phyloP scores from a whole-genome alignment of 148 eudicot genomes.

The Cornus florida region DNA sequence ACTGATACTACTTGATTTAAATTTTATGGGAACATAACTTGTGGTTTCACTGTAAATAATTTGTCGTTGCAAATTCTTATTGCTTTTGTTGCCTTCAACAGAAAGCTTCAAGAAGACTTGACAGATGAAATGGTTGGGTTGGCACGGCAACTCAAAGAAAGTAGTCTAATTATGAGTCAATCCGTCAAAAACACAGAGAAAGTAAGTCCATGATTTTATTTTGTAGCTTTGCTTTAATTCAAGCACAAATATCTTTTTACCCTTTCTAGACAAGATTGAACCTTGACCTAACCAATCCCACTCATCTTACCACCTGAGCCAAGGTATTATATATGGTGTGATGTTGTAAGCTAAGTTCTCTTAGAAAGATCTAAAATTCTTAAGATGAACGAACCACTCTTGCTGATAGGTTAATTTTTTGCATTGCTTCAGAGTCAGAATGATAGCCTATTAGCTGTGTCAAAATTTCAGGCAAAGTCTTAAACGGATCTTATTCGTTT shows the following conservation, averaged over 20 bases:
- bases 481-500: too few species aligned
- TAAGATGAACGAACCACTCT: background rate
- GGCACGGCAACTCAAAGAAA: conserved; percentile 87
- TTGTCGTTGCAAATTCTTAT: conserved; percentile 4
- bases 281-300: background rate
- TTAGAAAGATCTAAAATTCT: background rate
- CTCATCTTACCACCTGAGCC: background rate
- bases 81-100: conserved; percentile 24
- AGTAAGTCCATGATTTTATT: conserved; percentile 37
- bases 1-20: background rate
- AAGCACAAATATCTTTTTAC: background rate
- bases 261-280: background rate
- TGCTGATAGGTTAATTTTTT: too few species aligned
- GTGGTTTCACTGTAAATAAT: background rate
- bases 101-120: conserved; percentile 96
- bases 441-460: background rate
- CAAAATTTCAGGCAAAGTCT: too few species aligned
- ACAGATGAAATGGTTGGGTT: conserved; percentile 95
- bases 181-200: conserved; percentile 83
- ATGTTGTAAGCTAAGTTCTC: too few species aligned
- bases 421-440: background rate
- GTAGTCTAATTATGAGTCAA: conserved; percentile 76
- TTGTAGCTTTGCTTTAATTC: background rate
- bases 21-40: background rate
- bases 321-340: background rate